phyloP scores from a whole-genome alignment of 371 early-diverging fungal species.

The Saksenaea vasiformis region DNA sequence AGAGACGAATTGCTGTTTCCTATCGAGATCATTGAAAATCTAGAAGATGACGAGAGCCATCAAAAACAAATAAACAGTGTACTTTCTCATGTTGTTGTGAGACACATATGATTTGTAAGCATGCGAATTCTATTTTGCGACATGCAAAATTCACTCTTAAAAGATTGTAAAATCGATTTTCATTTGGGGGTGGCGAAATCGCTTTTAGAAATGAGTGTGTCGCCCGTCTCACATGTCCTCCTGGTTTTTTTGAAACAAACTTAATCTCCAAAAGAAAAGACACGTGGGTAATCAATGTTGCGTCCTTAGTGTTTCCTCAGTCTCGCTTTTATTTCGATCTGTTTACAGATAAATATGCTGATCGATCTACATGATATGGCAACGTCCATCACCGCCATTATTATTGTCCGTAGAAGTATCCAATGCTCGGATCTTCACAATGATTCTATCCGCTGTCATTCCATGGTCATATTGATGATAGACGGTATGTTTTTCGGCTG shows the following conservation, averaged over 20 bases:
- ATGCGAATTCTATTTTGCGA: too few relatives aligned
- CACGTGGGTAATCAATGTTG: background rate
- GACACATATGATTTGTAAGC: too few relatives aligned
- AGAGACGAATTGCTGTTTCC: too few relatives aligned
- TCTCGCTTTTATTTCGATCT: background rate
- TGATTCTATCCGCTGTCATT: background rate
- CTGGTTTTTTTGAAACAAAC: background rate
- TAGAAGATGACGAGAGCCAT: too few relatives aligned
- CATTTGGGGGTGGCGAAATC: too few relatives aligned
- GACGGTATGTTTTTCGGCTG: constrained; percentile 65
- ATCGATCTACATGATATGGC: background rate
- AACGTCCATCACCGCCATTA: background rate
- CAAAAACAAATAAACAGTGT: too few relatives aligned
- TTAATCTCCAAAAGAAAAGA: background rate
- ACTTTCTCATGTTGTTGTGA: too few relatives aligned
- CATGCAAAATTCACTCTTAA: too few relatives aligned
- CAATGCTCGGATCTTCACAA: background rate
- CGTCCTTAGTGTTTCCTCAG: background rate
- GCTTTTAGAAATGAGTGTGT: background rate
- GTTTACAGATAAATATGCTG: background rate
- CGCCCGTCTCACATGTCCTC: background rate
- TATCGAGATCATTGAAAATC: too few relatives aligned
- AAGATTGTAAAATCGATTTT: too few relatives aligned
- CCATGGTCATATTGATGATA: constrained; percentile 39
- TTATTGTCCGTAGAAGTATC: background rate